These are phyloP conservation scores for Grosmannia huntii DNA, from an alignment of 2,329 filamentous ascomycete genomes.

Conservation along the genomic window DNA sequence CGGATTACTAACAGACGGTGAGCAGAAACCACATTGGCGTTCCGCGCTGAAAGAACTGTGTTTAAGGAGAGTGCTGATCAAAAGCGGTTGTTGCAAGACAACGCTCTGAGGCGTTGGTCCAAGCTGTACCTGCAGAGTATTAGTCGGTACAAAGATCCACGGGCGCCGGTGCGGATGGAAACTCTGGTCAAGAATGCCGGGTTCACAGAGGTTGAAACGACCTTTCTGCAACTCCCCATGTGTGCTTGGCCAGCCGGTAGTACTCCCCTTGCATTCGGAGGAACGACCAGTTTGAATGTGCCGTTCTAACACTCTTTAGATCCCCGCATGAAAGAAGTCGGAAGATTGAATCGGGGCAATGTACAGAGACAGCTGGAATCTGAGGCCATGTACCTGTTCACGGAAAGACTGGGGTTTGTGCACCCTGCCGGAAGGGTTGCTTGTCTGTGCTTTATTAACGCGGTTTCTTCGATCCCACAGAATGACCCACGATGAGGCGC, in stretches of 20 bases:
- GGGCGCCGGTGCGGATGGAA: slow-evolving; percentile 48
- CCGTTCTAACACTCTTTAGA: slow-evolving; percentile 22
- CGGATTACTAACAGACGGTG: slow-evolving; percentile 56
- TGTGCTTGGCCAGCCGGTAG: slow-evolving; percentile 57
- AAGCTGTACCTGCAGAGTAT: slow-evolving; percentile 48
- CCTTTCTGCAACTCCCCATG: slow-evolving; percentile 54
- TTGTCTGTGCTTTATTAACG: not conserved
- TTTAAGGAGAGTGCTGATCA: not conserved
- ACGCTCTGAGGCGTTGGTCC: slow-evolving; percentile 58
- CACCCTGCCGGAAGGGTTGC: too few relatives aligned
- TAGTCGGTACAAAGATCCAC: slow-evolving; percentile 52
- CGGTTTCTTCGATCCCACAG: slow-evolving; percentile 19
- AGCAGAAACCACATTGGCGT: slow-evolving; percentile 12
- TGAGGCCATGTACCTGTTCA: slow-evolving; percentile 43
- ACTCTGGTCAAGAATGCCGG: slow-evolving; percentile 47
- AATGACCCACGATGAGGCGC: slow-evolving; percentile 44
- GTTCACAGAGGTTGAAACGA: slow-evolving; percentile 54
- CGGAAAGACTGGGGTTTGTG: slow-evolving; percentile 31
- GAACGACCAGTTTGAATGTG: too few relatives aligned
- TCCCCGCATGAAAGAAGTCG: slow-evolving; percentile 38
- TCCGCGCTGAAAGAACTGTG: not conserved
- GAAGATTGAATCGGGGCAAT: slow-evolving; percentile 39
- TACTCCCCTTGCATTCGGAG: not conserved
- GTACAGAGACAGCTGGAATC: slow-evolving; percentile 41
- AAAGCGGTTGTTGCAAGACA: slow-evolving; percentile 25